Evolutionary conservation across 2,329 filamentous ascomycete genomes (phyloP).

Genomic region (Trichoderma asperellum): DNA sequence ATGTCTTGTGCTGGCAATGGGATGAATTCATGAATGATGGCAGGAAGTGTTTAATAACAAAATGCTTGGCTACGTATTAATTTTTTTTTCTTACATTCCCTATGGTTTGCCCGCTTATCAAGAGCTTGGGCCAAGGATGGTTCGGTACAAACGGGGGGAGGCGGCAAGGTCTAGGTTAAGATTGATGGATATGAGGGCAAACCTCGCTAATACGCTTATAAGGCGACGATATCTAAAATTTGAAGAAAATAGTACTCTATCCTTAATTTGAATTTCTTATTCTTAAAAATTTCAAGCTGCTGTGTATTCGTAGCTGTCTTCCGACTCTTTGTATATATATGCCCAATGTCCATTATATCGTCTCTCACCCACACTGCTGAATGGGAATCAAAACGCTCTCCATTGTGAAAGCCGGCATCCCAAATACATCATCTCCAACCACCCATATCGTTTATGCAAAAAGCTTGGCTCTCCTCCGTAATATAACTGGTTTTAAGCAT

Average conservation of each 20-base stretch:
- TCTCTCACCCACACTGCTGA: not conserved
- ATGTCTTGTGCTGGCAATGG: constrained; percentile 19
- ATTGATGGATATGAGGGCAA: constrained; percentile 2
- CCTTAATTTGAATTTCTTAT: not conserved
- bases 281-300: not conserved
- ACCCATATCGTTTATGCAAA: not conserved
- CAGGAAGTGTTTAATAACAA: not conserved
- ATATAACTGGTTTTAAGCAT: not conserved
- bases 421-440: not conserved
- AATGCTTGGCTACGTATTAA: not conserved
- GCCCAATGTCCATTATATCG: not conserved
- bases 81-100: not conserved
- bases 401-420: too few relatives aligned
- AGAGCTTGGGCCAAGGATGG: constrained; percentile 1
- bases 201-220: constrained; percentile 10
- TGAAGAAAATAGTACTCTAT: not conserved
- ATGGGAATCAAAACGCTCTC: not conserved
- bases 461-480: not conserved
- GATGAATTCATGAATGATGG: not conserved
- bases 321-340: not conserved
- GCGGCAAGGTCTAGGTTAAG: not conserved
- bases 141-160: not conserved
- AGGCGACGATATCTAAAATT: constrained; percentile 1
- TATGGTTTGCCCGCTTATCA: constrained; percentile 9
- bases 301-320: not conserved